Percentiles rank a stretch among this genome's conserved stretches.
phyloP scores from a whole-genome alignment of 2,329 filamentous ascomycete genomes.

The Xylaria sp. region DNA sequence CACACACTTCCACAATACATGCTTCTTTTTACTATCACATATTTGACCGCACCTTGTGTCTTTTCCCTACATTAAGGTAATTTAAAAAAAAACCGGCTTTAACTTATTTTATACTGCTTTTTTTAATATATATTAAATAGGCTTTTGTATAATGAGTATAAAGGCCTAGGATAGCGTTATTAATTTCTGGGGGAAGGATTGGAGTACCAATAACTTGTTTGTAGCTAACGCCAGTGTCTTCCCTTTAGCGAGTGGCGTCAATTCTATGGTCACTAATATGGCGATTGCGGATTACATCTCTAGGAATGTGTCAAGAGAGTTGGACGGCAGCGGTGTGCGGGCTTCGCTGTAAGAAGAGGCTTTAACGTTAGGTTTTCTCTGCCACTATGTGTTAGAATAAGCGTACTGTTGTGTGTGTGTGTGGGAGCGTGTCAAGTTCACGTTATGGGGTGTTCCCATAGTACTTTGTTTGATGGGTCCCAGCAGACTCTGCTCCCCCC shows the following conservation, averaged over 20 bases:
- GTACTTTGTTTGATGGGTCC: too few relatives aligned
- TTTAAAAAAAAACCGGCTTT: slow-evolving; percentile 55
- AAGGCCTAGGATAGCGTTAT: slow-evolving; percentile 60
- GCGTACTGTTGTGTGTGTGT: too few relatives aligned
- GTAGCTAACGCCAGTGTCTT: slow-evolving; percentile 80
- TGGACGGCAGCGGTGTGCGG: slow-evolving; percentile 38
- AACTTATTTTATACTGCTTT: slow-evolving; percentile 60
- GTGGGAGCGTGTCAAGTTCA: too few relatives aligned
- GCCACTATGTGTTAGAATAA: too few relatives aligned
- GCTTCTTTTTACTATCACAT: too few relatives aligned
- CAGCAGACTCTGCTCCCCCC: too few relatives aligned
- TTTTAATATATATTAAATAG: slow-evolving; percentile 81
- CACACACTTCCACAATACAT: too few relatives aligned
- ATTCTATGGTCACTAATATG: slow-evolving; percentile 83
- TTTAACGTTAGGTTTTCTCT: too few relatives aligned
- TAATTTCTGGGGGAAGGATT: slow-evolving; percentile 63
- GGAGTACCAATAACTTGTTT: slow-evolving; percentile 69
- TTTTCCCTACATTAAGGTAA: too few relatives aligned
- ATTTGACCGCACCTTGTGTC: too few relatives aligned
- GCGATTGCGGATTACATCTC: slow-evolving; percentile 70
- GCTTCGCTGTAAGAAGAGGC: slow-evolving; percentile 28
- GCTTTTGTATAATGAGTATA: slow-evolving; percentile 73
- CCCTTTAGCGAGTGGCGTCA: slow-evolving; percentile 77
- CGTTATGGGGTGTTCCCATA: too few relatives aligned
- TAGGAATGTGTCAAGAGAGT: slow-evolving; percentile 56